These are phyloP conservation scores for Cyamopsis tetragonoloba DNA, from an alignment of 306 rosid species.

Conservation along the genomic window DNA sequence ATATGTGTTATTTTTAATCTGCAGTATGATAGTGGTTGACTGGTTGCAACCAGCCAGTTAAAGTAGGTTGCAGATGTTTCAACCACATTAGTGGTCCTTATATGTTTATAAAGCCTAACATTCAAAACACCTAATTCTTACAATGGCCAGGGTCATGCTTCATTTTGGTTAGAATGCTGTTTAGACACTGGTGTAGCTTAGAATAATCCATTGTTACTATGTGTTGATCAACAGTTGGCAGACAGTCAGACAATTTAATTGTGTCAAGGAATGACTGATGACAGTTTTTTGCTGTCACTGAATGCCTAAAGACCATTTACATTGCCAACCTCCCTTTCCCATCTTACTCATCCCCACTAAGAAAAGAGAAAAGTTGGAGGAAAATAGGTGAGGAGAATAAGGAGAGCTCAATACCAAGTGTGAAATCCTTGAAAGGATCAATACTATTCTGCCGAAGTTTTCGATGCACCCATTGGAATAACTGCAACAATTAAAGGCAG, in stretches of 20 bases:
- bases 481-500: conserved; percentile 56
- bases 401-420: conserved; percentile 54
- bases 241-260: conserved; percentile 1
- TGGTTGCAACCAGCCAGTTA: not conserved
- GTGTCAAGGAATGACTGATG: conserved; percentile 4
- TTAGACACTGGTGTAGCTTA: not conserved
- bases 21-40: not conserved
- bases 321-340: not conserved
- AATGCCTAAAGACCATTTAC: conserved; percentile 14
- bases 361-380: not conserved
- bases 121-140: conserved; percentile 1
- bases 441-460: conserved; percentile 60
- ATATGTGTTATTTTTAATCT: not conserved
- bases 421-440: conserved; percentile 63
- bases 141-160: not conserved
- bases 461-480: conserved; percentile 80
- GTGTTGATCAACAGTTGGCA: not conserved
- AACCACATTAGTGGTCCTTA: conserved; percentile 1
- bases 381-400: conserved; percentile 21
- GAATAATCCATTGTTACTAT: conserved; percentile 11
- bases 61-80: conserved; percentile 1
- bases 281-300: conserved; percentile 1
- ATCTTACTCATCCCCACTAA: not conserved
- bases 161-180: conserved; percentile 7
- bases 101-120: conserved; percentile 2